Conservation (phyloP, 345 rosid genomes). For the Ailanthus altissimus region DNA sequence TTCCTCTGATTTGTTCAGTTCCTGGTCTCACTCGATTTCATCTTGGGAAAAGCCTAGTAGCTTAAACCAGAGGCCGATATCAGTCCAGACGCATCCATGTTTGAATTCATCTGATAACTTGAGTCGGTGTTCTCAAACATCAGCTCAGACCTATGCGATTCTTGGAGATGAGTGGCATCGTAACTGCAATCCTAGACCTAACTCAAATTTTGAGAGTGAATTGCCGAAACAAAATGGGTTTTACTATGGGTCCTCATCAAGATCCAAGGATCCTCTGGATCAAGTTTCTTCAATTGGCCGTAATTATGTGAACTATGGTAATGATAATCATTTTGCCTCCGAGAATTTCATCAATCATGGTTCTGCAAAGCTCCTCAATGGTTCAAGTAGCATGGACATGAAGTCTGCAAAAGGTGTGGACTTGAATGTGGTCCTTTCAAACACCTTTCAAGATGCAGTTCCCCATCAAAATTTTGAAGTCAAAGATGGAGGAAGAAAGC, state of each 20-base stretch:
- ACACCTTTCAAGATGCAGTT: conserved; percentile 40
- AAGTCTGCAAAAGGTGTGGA: conserved; percentile 42
- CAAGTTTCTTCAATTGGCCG: conserved; percentile 27
- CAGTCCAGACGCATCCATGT: conserved; percentile 52
- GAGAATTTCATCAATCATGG: conserved; percentile 30
- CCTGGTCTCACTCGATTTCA: conserved; percentile 57
- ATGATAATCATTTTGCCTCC: conserved; percentile 31
- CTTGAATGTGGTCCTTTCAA: conserved; percentile 50
- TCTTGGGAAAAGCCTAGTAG: conserved; percentile 57
- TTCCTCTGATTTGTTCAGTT: conserved; percentile 45
- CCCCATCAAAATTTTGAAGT: conserved; percentile 33
- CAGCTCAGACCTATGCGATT: conserved; percentile 51
- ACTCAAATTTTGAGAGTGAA: conserved; percentile 47
- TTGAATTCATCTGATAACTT: conserved; percentile 48
- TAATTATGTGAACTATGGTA: conserved; percentile 36
- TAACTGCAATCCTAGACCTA: conserved; percentile 42
- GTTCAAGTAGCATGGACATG: conserved; percentile 33
- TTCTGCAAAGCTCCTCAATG: conserved; percentile 33
- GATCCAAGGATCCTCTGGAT: conserved; percentile 43
- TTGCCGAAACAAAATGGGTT: conserved; percentile 50
- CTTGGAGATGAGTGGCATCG: conserved; percentile 56
- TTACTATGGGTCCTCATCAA: conserved; percentile 55
- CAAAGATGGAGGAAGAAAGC: conserved; percentile 48
- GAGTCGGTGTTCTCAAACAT: conserved; percentile 44
- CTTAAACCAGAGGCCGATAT: conserved; percentile 55